Base-by-base conservation (phyloP, 176 grass and related monocot species). In the Chloris gayana region DNA sequence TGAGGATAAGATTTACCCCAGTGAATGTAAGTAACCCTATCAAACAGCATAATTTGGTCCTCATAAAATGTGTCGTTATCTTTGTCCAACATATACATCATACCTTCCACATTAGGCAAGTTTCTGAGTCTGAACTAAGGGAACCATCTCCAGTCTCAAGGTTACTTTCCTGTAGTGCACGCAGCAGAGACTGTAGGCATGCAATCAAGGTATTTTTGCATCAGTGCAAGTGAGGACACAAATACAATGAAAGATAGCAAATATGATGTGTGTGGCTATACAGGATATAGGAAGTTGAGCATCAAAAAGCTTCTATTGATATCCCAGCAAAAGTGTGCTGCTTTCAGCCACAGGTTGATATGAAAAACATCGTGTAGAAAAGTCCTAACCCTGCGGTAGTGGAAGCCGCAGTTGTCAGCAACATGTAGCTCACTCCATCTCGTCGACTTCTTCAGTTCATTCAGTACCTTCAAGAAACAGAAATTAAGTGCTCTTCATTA, bases 331-430 rank as follows among this genome's bases (percentile, higher is more conserved):
- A n/a, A 65, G 12, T 13, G 59, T 66, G 21, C 6, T 50, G 64
- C 54, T 63, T 12, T 61, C 31, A 17, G 56, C 24, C 25, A 31
- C 41, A 71, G 41, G 39, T 51, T 25, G 13, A 41, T 62, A 69
- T 35, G 10, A 39, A 73, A 71, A 79, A 14, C 26, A 25, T 44
- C 11, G 0, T 41, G 15, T 54, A 44, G 50, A 6, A 70, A 56
- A 35, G 63, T 61, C 30, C 88, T 82, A 73, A 98, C 95, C 78
- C 87, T 85, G 33, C 90, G 81, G 67, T 91, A 89, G 79, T 98
- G 92, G 83, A 98, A 98, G 81, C 89, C 89, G 86, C 85, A 92
- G 78, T 85, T 98, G 80, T 98, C 92, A 83, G 95, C 87, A 80
- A 98, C 73, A 81, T 92, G 89, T 30, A 91, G 77, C 79, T 98